Evolutionary conservation across 768 basidiomycete species (phyloP).

Genomic region (Boletus sp.): DNA sequence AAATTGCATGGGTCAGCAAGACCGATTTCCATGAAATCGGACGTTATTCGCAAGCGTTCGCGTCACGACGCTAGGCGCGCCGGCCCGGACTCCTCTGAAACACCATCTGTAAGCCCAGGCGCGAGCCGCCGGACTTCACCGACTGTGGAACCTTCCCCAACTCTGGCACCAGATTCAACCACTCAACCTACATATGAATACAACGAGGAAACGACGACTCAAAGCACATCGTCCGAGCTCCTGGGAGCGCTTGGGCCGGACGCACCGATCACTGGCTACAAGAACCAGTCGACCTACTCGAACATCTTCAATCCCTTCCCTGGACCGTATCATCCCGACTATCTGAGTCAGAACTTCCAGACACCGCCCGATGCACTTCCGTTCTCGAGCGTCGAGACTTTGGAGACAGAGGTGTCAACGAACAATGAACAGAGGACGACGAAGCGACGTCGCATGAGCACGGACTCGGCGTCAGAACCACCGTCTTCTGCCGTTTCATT

Average conservation of each 20-base stretch:
- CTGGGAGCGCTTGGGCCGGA: conserved; percentile 44
- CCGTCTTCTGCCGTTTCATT: conserved; percentile 64
- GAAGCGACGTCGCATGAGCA: conserved; percentile 76
- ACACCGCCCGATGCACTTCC: conserved; percentile 51
- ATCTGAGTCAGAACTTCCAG: conserved; percentile 52
- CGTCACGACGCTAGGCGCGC: conserved; percentile 72
- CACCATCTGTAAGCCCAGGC: conserved; percentile 73
- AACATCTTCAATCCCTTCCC: conserved; percentile 51
- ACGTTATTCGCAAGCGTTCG: conserved; percentile 85
- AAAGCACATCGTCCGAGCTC: conserved; percentile 49
- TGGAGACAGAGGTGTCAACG: conserved; percentile 40
- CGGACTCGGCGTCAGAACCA: conserved; percentile 47
- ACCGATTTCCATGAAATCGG: conserved; percentile 89
- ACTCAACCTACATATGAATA: conserved; percentile 56
- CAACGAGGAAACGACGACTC: conserved; percentile 41
- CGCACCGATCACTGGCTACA: conserved; percentile 24
- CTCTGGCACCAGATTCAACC: conserved; percentile 68
- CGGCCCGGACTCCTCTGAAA: conserved; percentile 55
- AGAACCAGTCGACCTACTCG: conserved; percentile 30
- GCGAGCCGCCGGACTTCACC: conserved; percentile 75
- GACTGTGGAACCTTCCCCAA: conserved; percentile 56
- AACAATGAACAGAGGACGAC: conserved; percentile 39
- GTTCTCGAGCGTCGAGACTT: conserved; percentile 47
- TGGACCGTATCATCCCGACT: conserved; percentile 76
- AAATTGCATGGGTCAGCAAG: conserved; percentile 84